phyloP scores from a whole-genome alignment of 345 rosid genomes.

The Rhodamnia rubescens region DNA sequence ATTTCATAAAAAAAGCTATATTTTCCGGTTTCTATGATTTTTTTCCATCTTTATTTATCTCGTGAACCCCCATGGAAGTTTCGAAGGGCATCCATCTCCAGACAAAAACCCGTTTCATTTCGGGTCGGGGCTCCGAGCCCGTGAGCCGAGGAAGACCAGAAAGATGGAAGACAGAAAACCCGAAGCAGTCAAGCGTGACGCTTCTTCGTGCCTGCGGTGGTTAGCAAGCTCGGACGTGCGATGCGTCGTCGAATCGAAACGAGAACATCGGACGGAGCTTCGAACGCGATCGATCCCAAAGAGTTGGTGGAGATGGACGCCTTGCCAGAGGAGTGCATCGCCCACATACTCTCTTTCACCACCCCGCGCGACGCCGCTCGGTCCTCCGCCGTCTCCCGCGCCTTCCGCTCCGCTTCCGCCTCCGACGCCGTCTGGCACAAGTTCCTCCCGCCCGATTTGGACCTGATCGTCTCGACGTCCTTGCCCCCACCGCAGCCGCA shows the following conservation, averaged over 20 bases:
- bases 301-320: conserved; percentile 1
- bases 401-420: conserved; percentile 20
- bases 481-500: background rate
- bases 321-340: conserved; percentile 29
- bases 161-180: background rate
- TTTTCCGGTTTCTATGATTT: no score
- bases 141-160: background rate
- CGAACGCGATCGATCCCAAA: background rate
- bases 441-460: conserved; percentile 34
- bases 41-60: background rate
- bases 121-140: no score
- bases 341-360: conserved; percentile 30
- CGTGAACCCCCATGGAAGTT: no score
- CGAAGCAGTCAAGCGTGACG: no score
- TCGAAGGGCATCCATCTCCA: no score
- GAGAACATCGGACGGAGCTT: background rate
- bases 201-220: background rate
- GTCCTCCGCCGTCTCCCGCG: conserved; percentile 20
- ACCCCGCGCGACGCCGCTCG: conserved; percentile 29
- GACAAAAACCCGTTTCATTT: background rate
- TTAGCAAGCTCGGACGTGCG: background rate
- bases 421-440: conserved; percentile 41
- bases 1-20: no score
- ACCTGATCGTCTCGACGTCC: conserved; percentile 7
- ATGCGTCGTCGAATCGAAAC: background rate